Evolutionary conservation across 495 filamentous ascomycete species (phyloP), one percentile per base, ranked within the genome.

Genomic region (Hypoxylon intermedium): DNA sequence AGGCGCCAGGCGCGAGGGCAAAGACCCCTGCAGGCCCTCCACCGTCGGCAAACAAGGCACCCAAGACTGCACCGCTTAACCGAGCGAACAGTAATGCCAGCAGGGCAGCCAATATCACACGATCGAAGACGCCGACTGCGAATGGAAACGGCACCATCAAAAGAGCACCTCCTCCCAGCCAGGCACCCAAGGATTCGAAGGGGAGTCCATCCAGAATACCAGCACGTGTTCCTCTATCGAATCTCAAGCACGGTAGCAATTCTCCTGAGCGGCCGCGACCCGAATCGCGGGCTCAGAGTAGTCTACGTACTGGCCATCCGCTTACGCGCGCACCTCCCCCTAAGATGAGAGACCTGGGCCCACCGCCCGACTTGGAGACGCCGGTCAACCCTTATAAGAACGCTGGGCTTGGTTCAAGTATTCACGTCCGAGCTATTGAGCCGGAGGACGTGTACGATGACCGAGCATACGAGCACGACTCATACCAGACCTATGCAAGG

Each of bases 391-490:
- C 82, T 15, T 84, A 85, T 40, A 84, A 88, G 33, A 83, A 83
- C 60, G 79, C 81, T 11, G 91, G 89, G 60, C 84, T 90, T 23
- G 72, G 81, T 44, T 87, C 87, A 2, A 83, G 79, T 69, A 78
- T 80, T 23, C 83, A 83, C 63, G 89, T 97, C 6, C 85, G 92
- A 21, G 85, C 90, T 26, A 84, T 96, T 28, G 77, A 79, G 52
- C 90, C 91, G 0, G 92, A 97, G 65, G 92, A 97, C 68, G 85
- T 88, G 2, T 96, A 95, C 60, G 87, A 91, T 63, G 92, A 95
- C 67, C 74, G 73, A 26, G 49, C 62, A 15, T 41, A 67, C 4
- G 59, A 62, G 11, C 66, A 67, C 28, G 49, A 52, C 12, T 67
- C 69, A 9, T 43, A 67, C 16, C 48, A 66, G 34, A 50, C 51